These are phyloP conservation scores for Colletotrichum graminicola DNA, from an alignment of 2,329 filamentous ascomycete species.

Conservation along the genomic window DNA sequence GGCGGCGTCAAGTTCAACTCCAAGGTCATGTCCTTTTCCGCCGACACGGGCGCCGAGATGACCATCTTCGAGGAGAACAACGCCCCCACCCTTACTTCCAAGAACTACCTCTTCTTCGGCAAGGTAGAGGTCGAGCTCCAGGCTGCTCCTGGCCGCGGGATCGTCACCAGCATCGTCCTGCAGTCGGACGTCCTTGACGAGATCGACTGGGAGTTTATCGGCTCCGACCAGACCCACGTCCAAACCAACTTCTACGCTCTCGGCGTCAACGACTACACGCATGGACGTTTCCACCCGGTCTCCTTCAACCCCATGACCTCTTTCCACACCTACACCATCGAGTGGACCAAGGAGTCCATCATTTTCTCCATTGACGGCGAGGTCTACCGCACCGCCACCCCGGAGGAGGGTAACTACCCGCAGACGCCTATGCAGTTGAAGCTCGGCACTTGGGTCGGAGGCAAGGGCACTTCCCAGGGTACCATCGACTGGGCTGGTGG, in stretches of 20 bases:
- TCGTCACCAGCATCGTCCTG: slow-evolving; percentile 63
- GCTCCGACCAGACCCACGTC: slow-evolving; percentile 49
- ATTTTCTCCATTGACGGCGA: slow-evolving; percentile 70
- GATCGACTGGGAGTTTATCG: slow-evolving; percentile 63
- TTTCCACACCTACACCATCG: slow-evolving; percentile 75
- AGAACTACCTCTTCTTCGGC: slow-evolving; percentile 67
- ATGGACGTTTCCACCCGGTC: slow-evolving; percentile 63
- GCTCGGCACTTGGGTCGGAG: slow-evolving; percentile 69
- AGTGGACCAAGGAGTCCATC: slow-evolving; percentile 72
- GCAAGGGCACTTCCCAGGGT: slow-evolving; percentile 62
- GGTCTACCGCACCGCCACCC: slow-evolving; percentile 61
- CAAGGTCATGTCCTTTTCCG: slow-evolving; percentile 53
- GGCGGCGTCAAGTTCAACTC: slow-evolving; percentile 57
- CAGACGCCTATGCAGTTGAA: slow-evolving; percentile 78
- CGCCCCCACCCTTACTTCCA: slow-evolving; percentile 59
- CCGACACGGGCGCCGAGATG: slow-evolving; percentile 61
- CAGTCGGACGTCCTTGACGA: slow-evolving; percentile 65
- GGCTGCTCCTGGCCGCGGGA: slow-evolving; percentile 61
- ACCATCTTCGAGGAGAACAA: slow-evolving; percentile 60
- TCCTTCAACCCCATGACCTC: slow-evolving; percentile 51
- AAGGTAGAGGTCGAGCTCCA: slow-evolving; percentile 61
- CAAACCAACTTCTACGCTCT: slow-evolving; percentile 68
- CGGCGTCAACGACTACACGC: slow-evolving; percentile 66
- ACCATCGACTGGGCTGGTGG: slow-evolving; percentile 78
- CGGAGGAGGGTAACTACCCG: slow-evolving; percentile 69